Conservation (phyloP, 2,329 filamentous ascomycete genomes). For the Phaeosphaeria sp. region DNA sequence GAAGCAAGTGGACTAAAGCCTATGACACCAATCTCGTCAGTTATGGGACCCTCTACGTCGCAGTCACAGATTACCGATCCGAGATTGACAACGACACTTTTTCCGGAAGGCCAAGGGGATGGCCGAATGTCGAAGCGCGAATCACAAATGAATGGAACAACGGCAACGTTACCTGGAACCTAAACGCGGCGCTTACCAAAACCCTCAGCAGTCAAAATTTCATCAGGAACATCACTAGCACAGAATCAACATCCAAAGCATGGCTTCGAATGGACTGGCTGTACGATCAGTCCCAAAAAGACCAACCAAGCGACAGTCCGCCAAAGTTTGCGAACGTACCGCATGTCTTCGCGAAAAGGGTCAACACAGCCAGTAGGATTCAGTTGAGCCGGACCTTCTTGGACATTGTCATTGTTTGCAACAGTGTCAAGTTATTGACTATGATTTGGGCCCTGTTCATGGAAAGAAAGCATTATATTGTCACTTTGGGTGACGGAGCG, state of each 20-base stretch:
- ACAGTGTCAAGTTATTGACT: conserved; percentile 20
- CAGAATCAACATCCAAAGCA: neutral
- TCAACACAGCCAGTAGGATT: conserved; percentile 11
- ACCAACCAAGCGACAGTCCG: neutral
- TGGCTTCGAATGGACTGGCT: conserved; percentile 1
- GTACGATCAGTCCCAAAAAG: neutral
- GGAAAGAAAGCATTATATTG: conserved; percentile 16
- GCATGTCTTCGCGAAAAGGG: conserved; percentile 9
- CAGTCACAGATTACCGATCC: neutral
- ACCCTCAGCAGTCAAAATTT: neutral
- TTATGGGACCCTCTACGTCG: conserved; percentile 1
- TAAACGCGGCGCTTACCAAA: neutral
- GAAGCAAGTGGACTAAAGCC: neutral
- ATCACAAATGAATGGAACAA: neutral
- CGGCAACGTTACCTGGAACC: conserved; percentile 1
- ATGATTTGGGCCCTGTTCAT: conserved; percentile 17
- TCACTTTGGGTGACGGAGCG: conserved; percentile 27
- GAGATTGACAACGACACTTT: neutral
- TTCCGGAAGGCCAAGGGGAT: neutral
- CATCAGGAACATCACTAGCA: neutral
- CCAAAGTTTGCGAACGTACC: conserved; percentile 6
- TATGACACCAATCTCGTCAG: conserved; percentile 4
- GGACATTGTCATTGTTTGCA: conserved; percentile 24
- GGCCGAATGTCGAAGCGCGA: neutral
- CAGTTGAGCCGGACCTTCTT: conserved; percentile 24